Evolutionary conservation across 2,329 filamentous ascomycete genomes (phyloP).

Genomic region (Nannizzia gypsea): DNA sequence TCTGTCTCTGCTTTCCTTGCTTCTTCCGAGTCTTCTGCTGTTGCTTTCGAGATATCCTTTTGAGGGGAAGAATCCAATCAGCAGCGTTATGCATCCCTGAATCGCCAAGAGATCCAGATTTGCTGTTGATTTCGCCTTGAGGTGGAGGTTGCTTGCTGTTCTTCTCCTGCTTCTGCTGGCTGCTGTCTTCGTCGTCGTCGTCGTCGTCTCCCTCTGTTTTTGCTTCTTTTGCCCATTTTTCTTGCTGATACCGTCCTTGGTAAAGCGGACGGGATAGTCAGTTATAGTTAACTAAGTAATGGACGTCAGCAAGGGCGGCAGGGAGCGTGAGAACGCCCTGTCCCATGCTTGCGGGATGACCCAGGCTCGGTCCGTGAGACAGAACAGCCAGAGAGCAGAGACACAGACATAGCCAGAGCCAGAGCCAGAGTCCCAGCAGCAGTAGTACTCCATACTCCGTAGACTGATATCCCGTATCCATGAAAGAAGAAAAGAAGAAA

Average conservation of each 20-base stretch:
- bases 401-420: too few species aligned
- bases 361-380: not conserved
- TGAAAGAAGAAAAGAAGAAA: too few species aligned
- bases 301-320: not conserved
- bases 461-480: not conserved
- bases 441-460: too few species aligned
- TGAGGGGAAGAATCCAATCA: not conserved
- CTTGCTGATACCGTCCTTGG: not conserved
- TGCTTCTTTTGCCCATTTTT: not conserved
- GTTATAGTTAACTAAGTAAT: too few species aligned
- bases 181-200: too few species aligned
- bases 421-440: too few species aligned
- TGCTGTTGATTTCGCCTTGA: not conserved
- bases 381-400: too few species aligned
- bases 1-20: too few species aligned
- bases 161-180: not conserved
- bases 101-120: constrained; percentile 1
- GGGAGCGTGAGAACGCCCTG: not conserved
- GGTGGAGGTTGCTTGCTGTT: not conserved
- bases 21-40: not conserved
- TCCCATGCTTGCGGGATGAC: not conserved
- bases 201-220: too few species aligned
- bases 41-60: not conserved
- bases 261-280: not conserved
- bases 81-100: not conserved